Conservation (phyloP, 73 alveolate genomes). For the Blepharisma japonicum region DNA sequence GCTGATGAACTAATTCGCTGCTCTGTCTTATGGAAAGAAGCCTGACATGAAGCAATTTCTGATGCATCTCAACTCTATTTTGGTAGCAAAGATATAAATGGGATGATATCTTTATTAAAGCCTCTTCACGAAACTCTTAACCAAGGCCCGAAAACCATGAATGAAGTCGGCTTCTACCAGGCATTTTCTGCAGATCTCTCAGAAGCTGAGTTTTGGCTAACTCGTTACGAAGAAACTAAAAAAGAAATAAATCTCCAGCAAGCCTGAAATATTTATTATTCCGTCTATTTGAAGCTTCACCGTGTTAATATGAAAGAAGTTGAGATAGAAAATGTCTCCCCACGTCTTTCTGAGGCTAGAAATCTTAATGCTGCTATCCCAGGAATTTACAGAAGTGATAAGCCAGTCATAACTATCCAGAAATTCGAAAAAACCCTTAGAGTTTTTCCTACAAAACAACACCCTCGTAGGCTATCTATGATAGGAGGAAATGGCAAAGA, state of each 20-base stretch:
- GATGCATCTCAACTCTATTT: conserved; percentile 89
- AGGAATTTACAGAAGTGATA: conserved; percentile 69
- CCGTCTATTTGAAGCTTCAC: conserved; percentile 43
- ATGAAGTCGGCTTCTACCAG: conserved; percentile 93
- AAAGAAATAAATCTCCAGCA: conserved; percentile 42
- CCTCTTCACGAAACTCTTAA: conserved; percentile 84
- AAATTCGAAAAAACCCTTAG: conserved; percentile 62
- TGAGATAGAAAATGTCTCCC: conserved; percentile 58
- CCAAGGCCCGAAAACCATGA: conserved; percentile 83
- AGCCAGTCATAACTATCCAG: conserved; percentile 60
- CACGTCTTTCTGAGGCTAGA: conserved; percentile 55
- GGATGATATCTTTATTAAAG: conserved; percentile 67
- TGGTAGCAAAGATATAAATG: conserved; percentile 73
- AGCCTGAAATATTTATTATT: conserved; percentile 66
- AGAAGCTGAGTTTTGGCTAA: conserved; percentile 82
- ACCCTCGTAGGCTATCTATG: conserved; percentile 89
- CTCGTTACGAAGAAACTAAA: conserved; percentile 37
- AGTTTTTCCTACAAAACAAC: conserved; percentile 87
- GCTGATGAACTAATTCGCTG: conserved; percentile 91
- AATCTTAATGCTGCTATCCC: conserved; percentile 80
- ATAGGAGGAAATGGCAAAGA: conserved; percentile 95
- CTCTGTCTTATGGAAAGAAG: conserved; percentile 87
- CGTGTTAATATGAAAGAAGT: conserved; percentile 40
- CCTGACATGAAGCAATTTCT: conserved; percentile 94
- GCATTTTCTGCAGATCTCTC: conserved; percentile 77